Percentiles rank a stretch among this genome's conserved stretches.
These are phyloP conservation scores for Suillus cothurnatus DNA, from an alignment of 768 basidiomycete genomes.

Conservation along the genomic window DNA sequence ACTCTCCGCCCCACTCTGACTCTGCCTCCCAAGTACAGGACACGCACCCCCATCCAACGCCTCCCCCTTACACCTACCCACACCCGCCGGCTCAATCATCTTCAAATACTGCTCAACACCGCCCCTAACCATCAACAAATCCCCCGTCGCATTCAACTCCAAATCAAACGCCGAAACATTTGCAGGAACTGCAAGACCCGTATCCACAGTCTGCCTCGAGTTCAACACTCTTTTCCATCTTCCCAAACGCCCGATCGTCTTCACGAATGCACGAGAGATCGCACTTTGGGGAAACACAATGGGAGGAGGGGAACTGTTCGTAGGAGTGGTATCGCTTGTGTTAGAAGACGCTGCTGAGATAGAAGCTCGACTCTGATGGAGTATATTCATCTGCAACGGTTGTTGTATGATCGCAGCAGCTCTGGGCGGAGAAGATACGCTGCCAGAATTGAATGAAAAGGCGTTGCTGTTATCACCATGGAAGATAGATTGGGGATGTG, in stretches of 20 bases:
- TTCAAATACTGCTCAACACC: constrained; percentile 70
- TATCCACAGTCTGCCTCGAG: constrained; percentile 38
- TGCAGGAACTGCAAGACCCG: constrained; percentile 37
- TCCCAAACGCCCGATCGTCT: constrained; percentile 81
- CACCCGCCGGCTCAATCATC: constrained; percentile 45
- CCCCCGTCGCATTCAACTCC: constrained; percentile 59
- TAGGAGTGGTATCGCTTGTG: constrained; percentile 9
- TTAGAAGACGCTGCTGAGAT: constrained; percentile 24
- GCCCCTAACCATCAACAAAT: constrained; percentile 60
- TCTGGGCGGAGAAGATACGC: constrained; percentile 36
- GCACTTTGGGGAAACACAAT: constrained; percentile 56
- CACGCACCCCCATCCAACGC: neutral
- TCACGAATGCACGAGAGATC: constrained; percentile 75
- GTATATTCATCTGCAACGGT: constrained; percentile 53
- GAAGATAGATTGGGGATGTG: constrained; percentile 36
- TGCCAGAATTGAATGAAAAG: constrained; percentile 35
- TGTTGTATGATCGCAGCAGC: constrained; percentile 66
- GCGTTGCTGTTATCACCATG: constrained; percentile 50
- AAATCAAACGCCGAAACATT: constrained; percentile 74
- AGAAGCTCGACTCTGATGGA: constrained; percentile 45
- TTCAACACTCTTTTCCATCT: constrained; percentile 82
- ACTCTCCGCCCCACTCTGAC: constrained; percentile 7
- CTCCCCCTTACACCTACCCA: neutral
- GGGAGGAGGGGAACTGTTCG: constrained; percentile 27
- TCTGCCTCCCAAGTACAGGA: neutral